These are phyloP conservation scores for Rhizopogon sp. DNA, from an alignment of 768 basidiomycete species.

Conservation along the genomic window DNA sequence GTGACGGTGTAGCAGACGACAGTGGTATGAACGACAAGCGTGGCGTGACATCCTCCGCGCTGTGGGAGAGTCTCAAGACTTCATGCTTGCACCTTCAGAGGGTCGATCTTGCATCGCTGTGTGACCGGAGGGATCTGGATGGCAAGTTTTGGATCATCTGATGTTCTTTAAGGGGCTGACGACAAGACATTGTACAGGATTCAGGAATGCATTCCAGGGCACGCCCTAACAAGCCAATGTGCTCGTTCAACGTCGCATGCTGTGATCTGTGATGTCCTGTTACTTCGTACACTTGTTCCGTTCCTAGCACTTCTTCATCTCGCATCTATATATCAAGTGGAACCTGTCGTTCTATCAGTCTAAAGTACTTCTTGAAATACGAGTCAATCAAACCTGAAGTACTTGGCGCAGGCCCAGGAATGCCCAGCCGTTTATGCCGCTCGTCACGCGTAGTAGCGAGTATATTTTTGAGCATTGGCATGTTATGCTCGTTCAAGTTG, in stretches of 20 bases:
- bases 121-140: constrained; percentile 69
- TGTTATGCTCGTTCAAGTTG: constrained; percentile 6
- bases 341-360: background rate
- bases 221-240: background rate
- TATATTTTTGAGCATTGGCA: constrained; percentile 10
- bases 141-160: constrained; percentile 28
- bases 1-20: constrained; percentile 60
- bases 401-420: constrained; percentile 17
- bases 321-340: background rate
- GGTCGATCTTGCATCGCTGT: constrained; percentile 69
- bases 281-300: background rate
- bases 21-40: constrained; percentile 45
- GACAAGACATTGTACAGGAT: constrained; percentile 3
- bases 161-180: background rate
- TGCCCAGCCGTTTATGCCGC: constrained; percentile 21
- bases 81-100: constrained; percentile 79
- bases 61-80: constrained; percentile 89
- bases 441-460: constrained; percentile 21
- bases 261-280: background rate
- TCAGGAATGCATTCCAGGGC: constrained; percentile 3
- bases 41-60: constrained; percentile 67
- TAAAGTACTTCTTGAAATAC: background rate
- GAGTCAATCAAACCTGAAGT: constrained; percentile 10
- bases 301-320: background rate
- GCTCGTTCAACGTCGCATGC: too few species aligned